These are phyloP conservation scores for Biscogniauxia marginata DNA, from an alignment of 2,329 filamentous ascomycete species.

Conservation along the genomic window DNA sequence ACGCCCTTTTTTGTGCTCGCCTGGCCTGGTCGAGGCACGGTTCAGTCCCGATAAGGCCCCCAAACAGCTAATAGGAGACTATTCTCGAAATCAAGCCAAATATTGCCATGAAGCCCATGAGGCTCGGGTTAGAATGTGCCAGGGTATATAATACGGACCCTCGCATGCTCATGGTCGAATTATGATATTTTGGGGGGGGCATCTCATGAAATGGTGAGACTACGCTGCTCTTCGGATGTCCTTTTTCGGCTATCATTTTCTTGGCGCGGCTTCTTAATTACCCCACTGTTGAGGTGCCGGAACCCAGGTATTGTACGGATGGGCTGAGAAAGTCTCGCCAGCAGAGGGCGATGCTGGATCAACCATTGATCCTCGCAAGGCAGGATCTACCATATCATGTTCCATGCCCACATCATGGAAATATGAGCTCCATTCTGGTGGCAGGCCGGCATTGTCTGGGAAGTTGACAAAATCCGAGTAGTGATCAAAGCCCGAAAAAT, in stretches of 20 bases:
- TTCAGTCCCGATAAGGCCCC: neutral
- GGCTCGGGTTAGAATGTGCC: neutral
- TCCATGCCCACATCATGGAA: constrained; percentile 23
- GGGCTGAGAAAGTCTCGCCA: constrained; percentile 23
- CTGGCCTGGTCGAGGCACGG: neutral
- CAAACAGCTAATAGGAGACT: neutral
- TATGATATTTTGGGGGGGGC: neutral
- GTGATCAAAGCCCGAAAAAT: constrained; percentile 26
- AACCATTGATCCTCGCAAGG: constrained; percentile 25
- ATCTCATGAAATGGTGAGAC: neutral
- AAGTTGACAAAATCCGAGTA: constrained; percentile 24
- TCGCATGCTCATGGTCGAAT: neutral
- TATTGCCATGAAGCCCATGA: neutral
- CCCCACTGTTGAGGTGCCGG: constrained; percentile 28
- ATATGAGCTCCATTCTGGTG: constrained; percentile 27
- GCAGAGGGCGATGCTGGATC: constrained; percentile 25
- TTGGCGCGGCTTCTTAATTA: constrained; percentile 19
- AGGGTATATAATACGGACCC: neutral
- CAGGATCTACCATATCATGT: constrained; percentile 31
- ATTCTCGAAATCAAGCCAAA: neutral
- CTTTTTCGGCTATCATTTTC: neutral
- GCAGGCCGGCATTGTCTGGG: constrained; percentile 21
- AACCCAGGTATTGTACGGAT: constrained; percentile 29
- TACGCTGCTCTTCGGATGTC: neutral
- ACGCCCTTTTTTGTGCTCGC: neutral